Percentiles rank a stretch among this genome's conserved stretches.
Evolutionary conservation across 2,329 filamentous ascomycete genomes (phyloP).

Genomic region (Exophiala sp.): DNA sequence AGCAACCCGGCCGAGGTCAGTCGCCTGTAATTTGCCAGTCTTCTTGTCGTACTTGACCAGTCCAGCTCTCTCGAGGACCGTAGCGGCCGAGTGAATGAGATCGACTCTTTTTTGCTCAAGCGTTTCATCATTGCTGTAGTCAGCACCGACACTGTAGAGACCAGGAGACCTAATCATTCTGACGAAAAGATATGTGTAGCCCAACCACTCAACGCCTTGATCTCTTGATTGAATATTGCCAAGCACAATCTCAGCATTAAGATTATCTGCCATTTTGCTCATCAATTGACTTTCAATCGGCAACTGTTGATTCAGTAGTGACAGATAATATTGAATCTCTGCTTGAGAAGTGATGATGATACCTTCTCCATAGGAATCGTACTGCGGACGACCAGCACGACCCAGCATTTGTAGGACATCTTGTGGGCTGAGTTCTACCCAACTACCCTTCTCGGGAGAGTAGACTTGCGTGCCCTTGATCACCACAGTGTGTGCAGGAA

Average conservation of each 20-base stretch:
- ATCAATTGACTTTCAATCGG: conserved; percentile 97
- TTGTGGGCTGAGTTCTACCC: conserved; percentile 95
- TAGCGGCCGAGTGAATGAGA: conserved; percentile 87
- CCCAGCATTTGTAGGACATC: conserved; percentile 98
- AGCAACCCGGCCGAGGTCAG: conserved; percentile 89
- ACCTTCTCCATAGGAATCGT: conserved; percentile 95
- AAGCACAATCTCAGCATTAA: conserved; percentile 93
- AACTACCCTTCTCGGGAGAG: conserved; percentile 96
- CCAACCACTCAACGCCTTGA: conserved; percentile 97
- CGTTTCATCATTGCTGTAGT: conserved; percentile 88
- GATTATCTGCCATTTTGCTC: conserved; percentile 86
- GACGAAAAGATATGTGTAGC: conserved; percentile 96
- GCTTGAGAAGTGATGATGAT: conserved; percentile 96
- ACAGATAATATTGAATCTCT: conserved; percentile 97
- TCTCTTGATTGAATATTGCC: conserved; percentile 89
- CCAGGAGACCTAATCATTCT: conserved; percentile 95
- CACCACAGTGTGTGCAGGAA: conserved; percentile 95
- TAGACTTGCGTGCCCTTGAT: conserved; percentile 99
- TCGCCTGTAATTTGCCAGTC: conserved; percentile 80
- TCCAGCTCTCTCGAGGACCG: conserved; percentile 79
- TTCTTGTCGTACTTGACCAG: conserved; percentile 96
- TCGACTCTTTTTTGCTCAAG: conserved; percentile 98
- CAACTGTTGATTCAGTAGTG: conserved; percentile 91
- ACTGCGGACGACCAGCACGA: conserved; percentile 92
- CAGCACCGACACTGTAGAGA: conserved; percentile 89